phyloP scores from a whole-genome alignment of 2,329 filamentous ascomycete genomes.

The Pseudopyricularia cyperi region DNA sequence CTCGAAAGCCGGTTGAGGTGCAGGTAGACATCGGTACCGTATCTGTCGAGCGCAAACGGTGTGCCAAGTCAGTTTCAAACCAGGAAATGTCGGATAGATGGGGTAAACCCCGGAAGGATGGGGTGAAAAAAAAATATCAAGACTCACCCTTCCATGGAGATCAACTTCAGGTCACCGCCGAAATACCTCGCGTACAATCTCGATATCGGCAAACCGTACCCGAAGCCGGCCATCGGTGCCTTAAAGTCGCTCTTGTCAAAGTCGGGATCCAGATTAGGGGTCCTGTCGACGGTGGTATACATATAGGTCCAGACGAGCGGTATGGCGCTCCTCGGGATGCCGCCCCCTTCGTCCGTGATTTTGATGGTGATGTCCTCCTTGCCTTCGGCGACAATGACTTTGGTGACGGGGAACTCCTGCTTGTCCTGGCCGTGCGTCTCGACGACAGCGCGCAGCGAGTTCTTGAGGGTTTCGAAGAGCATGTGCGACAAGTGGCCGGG shows the following conservation, averaged over 20 bases:
- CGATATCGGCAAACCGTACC: conserved; percentile 93
- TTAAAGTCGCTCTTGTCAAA: conserved; percentile 99
- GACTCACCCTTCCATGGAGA: conserved; percentile 96
- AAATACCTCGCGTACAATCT: conserved; percentile 93
- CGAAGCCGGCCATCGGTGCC: conserved; percentile 96
- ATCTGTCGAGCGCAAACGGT: conserved; percentile 37
- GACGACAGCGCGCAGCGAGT: conserved; percentile 91
- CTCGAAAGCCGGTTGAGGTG: conserved; percentile 93
- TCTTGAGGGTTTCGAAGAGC: conserved; percentile 98
- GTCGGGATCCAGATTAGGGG: conserved; percentile 86
- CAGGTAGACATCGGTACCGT: conserved; percentile 96
- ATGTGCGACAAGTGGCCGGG: conserved; percentile 98
- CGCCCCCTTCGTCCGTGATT: conserved; percentile 90
- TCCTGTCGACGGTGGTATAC: conserved; percentile 97
- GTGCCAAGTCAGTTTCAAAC: conserved; percentile 2
- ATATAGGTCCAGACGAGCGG: conserved; percentile 99
- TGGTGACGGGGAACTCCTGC: conserved; percentile 90
- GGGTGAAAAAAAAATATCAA: conserved; percentile 1
- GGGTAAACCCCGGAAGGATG: not conserved
- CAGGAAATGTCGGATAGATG: too few species aligned
- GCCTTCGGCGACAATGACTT: conserved; percentile 94
- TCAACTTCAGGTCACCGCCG: conserved; percentile 90
- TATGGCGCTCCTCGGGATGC: conserved; percentile 84
- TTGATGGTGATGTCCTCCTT: conserved; percentile 99
- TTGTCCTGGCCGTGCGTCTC: conserved; percentile 92